Evolutionary conservation across 805 yeast species (phyloP).

Genomic region (Zygosaccharomyces lentus): DNA sequence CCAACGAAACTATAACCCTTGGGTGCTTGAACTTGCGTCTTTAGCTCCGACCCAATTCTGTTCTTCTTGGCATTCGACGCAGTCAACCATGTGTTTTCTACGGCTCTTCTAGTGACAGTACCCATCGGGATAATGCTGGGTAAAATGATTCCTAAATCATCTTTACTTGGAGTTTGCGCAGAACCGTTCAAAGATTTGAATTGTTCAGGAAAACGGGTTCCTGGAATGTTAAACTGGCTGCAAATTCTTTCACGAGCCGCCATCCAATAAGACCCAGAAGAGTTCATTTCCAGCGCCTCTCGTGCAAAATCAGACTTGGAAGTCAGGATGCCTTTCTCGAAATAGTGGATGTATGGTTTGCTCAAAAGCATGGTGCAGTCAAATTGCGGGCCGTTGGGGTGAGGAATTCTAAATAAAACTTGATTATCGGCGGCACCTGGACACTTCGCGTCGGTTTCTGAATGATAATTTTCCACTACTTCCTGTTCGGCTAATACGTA

Average conservation of each 20-base stretch:
- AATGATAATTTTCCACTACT: slow-evolving; percentile 13
- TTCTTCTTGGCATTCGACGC: slow-evolving; percentile 88
- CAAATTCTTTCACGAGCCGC: slow-evolving; percentile 80
- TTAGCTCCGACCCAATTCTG: slow-evolving; percentile 89
- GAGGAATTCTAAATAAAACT: slow-evolving; percentile 70
- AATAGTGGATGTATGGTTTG: slow-evolving; percentile 64
- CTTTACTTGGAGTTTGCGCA: slow-evolving; percentile 1
- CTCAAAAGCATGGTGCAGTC: slow-evolving; percentile 76
- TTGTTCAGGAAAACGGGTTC: slow-evolving; percentile 30
- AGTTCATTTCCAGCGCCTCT: slow-evolving; percentile 72
- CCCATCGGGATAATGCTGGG: slow-evolving; percentile 93
- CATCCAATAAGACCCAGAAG: slow-evolving; percentile 87
- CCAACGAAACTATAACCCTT: slow-evolving; percentile 89
- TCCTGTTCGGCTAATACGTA: slow-evolving; percentile 30
- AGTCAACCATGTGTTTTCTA: slow-evolving; percentile 95
- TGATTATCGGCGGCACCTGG: slow-evolving; percentile 4
- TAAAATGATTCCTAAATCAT: slow-evolving; percentile 62
- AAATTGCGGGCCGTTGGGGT: slow-evolving; percentile 72
- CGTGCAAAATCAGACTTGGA: slow-evolving; percentile 70
- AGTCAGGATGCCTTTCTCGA: slow-evolving; percentile 67
- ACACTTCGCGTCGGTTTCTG: slow-evolving; percentile 15
- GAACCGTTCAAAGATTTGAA: slow-evolving; percentile 21
- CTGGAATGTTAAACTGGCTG: slow-evolving; percentile 79
- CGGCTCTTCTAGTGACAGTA: slow-evolving; percentile 92
- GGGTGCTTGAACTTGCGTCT: slow-evolving; percentile 83